Evolutionary conservation across 805 yeast species (phyloP).

Genomic region (Torulaspora maleeae): DNA sequence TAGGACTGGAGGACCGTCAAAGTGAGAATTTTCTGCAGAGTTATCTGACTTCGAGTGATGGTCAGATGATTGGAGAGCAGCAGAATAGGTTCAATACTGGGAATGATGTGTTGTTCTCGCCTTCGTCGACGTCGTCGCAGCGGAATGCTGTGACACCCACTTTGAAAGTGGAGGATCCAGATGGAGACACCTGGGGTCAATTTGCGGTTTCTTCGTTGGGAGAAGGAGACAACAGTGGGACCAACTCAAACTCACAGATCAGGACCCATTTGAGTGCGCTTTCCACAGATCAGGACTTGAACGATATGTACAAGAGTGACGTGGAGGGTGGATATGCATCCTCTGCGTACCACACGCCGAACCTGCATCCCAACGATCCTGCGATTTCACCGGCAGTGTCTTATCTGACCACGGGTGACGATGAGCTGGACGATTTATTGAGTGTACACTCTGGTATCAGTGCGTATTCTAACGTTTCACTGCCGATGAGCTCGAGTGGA

Average conservation of each 20-base stretch:
- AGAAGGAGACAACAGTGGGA: conserved; percentile 6
- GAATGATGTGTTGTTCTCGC: conserved; percentile 13
- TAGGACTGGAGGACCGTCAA: conserved; percentile 3
- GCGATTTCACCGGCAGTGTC: conserved; percentile 30
- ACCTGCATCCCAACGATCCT: conserved; percentile 20
- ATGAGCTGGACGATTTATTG: conserved; percentile 29
- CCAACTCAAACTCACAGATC: conserved; percentile 1
- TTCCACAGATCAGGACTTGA: conserved; percentile 8
- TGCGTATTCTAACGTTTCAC: conserved; percentile 18
- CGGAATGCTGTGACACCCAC: conserved; percentile 20
- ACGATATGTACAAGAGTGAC: conserved; percentile 13
- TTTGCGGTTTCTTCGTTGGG: conserved; percentile 9
- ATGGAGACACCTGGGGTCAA: conserved; percentile 12
- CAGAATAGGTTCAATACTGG: neutral
- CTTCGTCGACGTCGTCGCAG: conserved; percentile 14
- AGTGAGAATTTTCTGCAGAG: conserved; percentile 7
- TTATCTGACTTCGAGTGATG: conserved; percentile 4
- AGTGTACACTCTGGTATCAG: conserved; percentile 30
- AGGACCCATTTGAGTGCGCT: conserved; percentile 8
- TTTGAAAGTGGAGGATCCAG: conserved; percentile 17
- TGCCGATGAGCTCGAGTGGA: conserved; percentile 28
- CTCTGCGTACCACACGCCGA: conserved; percentile 18
- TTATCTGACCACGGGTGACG: conserved; percentile 24
- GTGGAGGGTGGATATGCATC: conserved; percentile 12
- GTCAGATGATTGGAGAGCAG: conserved; percentile 1